Base-by-base conservation (phyloP, 306 rosid genomes). In the Echinosophora koreensis region DNA sequence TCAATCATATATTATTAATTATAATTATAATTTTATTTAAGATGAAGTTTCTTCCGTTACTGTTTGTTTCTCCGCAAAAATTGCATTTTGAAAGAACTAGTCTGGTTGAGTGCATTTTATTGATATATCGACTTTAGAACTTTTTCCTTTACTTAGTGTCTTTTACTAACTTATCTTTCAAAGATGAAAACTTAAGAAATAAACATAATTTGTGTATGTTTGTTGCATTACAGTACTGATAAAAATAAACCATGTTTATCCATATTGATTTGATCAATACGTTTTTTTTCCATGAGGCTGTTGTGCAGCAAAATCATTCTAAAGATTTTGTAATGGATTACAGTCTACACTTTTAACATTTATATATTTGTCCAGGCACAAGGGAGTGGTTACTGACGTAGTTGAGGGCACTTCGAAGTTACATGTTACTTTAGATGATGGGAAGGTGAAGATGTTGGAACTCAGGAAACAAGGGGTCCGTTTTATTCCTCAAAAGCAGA, bases 391-490 rank as follows among this genome's bases (percentile, higher is more conserved):
- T 57, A 84, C 94, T 3, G 84, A 89, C 35, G 63, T 84, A 55
- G 81, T 85, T 15, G 97, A 91, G 59, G 98, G 97, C 64, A 72
- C 96, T 5, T 79, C 97, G 3, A 82, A 85, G 34, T 57, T 92
- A 59, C 71, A 91, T n/a, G 97, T 92, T 54, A 87, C 91, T 70
- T 78, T 89, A 7, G 99, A 92, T 35, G 97, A 96, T 5, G 92
- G 93, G 67, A 84, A 83, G 66, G 86, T 87, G 73, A 88, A 85
- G 80, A 76, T 74, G 52, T 62, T 89, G 77, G 97, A 96, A 69
- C 97, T 96, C 59, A 89, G 90, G 55, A 88, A 91, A 74, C 96
- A 90, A 87, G 98, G 96, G n/a, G 85, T 86, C 57, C 96, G 96
- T 16, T 90, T 94, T 35, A 90, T 92, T 76, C 89, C 93, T 44